Evolutionary conservation across 1,284 basidiomycete species (phyloP).

Genomic region (Somion occarium): DNA sequence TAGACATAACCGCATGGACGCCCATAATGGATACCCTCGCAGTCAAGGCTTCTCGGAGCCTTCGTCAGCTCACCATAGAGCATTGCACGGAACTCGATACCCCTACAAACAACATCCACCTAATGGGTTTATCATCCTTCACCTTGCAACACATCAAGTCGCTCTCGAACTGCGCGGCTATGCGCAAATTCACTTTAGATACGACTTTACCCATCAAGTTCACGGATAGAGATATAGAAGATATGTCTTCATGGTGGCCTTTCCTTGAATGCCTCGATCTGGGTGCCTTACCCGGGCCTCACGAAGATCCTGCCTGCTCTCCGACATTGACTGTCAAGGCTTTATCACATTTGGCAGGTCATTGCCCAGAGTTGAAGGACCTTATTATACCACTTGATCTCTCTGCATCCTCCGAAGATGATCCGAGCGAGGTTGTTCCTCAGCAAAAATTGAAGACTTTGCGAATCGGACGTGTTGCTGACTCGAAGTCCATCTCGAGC

Average conservation of each 20-base stretch:
- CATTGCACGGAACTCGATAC: constrained; percentile 16
- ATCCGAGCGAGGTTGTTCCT: background rate
- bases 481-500: constrained; percentile 7
- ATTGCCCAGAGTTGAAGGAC: constrained; percentile 29
- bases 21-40: constrained; percentile 35
- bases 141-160: constrained; percentile 20
- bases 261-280: constrained; percentile 39
- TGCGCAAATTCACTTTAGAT: constrained; percentile 38
- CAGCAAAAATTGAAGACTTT: constrained; percentile 14
- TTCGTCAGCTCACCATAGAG: constrained; percentile 43
- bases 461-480: constrained; percentile 14
- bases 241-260: constrained; percentile 34
- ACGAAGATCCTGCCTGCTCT: constrained; percentile 19
- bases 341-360: constrained; percentile 31
- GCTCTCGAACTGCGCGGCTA: constrained; percentile 27
- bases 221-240: constrained; percentile 36
- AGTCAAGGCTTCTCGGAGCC: constrained; percentile 29
- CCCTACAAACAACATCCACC: constrained; percentile 5
- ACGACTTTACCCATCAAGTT: constrained; percentile 35
- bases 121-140: background rate
- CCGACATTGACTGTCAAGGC: constrained; percentile 31
- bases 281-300: constrained; percentile 27
- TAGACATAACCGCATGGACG: constrained; percentile 32
- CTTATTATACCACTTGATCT: constrained; percentile 35
- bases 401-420: background rate